Conservation (phyloP, 169 alveolate species). For the Plasmodium blacklocki region DNA sequence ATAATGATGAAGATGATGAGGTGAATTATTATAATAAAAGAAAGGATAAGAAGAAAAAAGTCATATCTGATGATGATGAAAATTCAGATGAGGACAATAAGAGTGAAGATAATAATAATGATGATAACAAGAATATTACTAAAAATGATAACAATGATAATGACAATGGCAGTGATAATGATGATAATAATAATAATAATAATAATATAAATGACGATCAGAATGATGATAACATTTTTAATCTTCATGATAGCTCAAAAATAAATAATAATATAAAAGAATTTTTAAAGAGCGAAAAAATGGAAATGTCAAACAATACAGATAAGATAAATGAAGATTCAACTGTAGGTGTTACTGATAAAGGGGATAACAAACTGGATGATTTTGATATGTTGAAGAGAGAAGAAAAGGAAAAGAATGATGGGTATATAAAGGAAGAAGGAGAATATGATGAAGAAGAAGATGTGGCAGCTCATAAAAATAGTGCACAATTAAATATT, state of each 20-base stretch:
- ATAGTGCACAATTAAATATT: background rate
- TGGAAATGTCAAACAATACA: conserved; percentile 13
- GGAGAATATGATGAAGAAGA: conserved; percentile 4
- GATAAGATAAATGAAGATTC: conserved; percentile 31
- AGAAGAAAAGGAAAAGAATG: conserved; percentile 1
- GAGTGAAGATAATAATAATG: background rate
- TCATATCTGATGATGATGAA: conserved; percentile 17
- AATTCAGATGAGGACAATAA: conserved; percentile 1
- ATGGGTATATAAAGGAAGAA: conserved; percentile 6
- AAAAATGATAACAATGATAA: background rate
- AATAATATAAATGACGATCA: conserved; percentile 22
- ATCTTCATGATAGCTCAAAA: conserved; percentile 23
- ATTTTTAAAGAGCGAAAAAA: conserved; percentile 44
- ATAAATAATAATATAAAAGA: conserved; percentile 61
- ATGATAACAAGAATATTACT: background rate
- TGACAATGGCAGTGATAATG: background rate
- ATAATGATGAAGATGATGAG: conserved; percentile 43
- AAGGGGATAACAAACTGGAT: conserved; percentile 17
- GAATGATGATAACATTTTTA: conserved; percentile 35
- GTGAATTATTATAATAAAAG: conserved; percentile 26
- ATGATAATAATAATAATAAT: conserved; percentile 3
- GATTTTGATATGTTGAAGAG: conserved; percentile 33
- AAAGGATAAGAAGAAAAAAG: conserved; percentile 26
- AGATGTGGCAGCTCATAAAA: conserved; percentile 1
- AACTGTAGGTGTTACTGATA: conserved; percentile 47